Base-by-base conservation (phyloP, 345 rosid species). In the Tarenaya hassleriana region DNA sequence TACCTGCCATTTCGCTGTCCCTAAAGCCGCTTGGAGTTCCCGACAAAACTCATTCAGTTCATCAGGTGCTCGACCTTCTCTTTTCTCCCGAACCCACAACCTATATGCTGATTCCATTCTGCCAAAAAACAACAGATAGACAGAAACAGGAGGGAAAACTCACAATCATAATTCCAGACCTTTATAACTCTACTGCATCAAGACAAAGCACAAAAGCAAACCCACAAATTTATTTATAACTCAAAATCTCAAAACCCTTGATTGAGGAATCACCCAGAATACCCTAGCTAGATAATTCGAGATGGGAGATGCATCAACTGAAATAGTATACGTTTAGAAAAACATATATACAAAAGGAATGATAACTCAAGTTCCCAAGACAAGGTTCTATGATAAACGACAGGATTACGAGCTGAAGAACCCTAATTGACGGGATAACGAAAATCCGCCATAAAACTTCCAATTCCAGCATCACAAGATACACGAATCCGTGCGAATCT, bases 1-100 rank as follows among this genome's bases (percentile, higher is more conserved):
- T 50, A 88, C 96, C 95, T 88, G 95, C 97, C 97, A 88, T 61
- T 88, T 88, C 41, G 95, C 82, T 11, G 97, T 84, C 49, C 95
- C 83, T 56, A 88, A 63, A 52, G 95, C 73, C 17, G 81, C 78
- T 66, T 84, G 86, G 11, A 88, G 84, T 48, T 88, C 95, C 21
- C 80, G 71, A 18, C 72, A 77, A 21, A 75, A 66, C 51, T 84
- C 80, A 69, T 74, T 60, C 46, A 76, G 68, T 47, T 61, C 60
- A 34, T 56, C 77, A 10, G 51, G 55, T 17, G 45, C 27, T 16
- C 55, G 61, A 39, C 70, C 72, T 60, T 73, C 70, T 64, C 65
- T 71, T 70, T 64, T 82, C 60, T 72, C 80, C 74, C 73, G 77
- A 55, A 63, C 55, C 95, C 97, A 88, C 64, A 81, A 52, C 64